These are phyloP conservation scores for Rubus parviflorus DNA, from an alignment of 306 rosid species.

Conservation along the genomic window DNA sequence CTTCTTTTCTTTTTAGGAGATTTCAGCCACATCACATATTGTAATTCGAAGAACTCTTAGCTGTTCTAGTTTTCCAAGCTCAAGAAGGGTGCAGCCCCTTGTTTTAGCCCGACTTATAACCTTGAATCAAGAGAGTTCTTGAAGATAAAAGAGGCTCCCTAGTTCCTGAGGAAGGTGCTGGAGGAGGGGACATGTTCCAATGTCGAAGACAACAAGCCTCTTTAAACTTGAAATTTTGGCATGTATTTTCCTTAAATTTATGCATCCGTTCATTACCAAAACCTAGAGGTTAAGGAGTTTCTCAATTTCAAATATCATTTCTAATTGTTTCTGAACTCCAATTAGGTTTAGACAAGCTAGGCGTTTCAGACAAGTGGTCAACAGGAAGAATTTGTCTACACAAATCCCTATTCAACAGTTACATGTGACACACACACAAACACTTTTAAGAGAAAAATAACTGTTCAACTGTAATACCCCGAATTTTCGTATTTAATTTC, in stretches of 20 bases:
- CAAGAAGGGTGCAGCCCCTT: too few species aligned
- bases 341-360: constrained; percentile 15
- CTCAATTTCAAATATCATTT: constrained; percentile 2
- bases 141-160: not conserved
- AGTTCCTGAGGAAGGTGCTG: constrained; percentile 1
- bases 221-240: not conserved
- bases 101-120: too few species aligned
- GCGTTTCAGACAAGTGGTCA: constrained; percentile 10
- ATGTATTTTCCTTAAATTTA: not conserved
- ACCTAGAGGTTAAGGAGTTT: constrained; percentile 15
- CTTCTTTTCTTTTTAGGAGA: too few species aligned
- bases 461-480: too few species aligned
- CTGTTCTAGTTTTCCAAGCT: too few species aligned
- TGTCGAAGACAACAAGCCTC: constrained; percentile 10
- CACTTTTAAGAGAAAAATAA: too few species aligned
- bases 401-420: not conserved
- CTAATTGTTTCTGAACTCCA: not conserved
- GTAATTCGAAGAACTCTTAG: too few species aligned
- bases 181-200: constrained; percentile 8
- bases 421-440: too few species aligned
- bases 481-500: too few species aligned
- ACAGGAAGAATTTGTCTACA: not conserved
- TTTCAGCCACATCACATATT: too few species aligned
- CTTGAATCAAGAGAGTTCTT: too few species aligned
- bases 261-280: constrained; percentile 8